Percentiles rank a stretch among this genome's conserved stretches.
These are phyloP conservation scores for Arthroderma sp. DNA, from an alignment of 2,329 filamentous ascomycete genomes.

Conservation along the genomic window DNA sequence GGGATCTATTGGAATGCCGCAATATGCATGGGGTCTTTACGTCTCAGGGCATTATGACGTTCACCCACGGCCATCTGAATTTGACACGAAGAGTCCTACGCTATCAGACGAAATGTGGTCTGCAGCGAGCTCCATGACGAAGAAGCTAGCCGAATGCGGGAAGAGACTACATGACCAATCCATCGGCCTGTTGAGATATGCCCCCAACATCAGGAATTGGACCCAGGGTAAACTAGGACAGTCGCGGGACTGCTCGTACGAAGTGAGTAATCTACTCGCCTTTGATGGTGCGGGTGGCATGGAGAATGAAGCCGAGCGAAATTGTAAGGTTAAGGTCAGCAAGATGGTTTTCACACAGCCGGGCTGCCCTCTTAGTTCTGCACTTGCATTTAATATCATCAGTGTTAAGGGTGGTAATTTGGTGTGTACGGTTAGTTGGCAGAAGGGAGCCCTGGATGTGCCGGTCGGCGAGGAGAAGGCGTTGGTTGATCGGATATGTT, in stretches of 20 bases:
- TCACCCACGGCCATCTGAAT: conserved; percentile 9
- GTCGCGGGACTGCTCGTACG: conserved; percentile 29
- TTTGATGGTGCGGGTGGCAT: conserved; percentile 18
- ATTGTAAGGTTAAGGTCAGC: conserved; percentile 13
- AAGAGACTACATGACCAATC: conserved; percentile 26
- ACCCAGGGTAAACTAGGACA: conserved; percentile 25
- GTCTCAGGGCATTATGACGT: conserved; percentile 19
- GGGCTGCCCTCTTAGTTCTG: conserved; percentile 24
- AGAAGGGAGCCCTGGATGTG: conserved; percentile 29
- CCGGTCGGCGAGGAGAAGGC: conserved; percentile 16
- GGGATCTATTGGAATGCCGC: conserved; percentile 17
- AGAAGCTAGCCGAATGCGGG: conserved; percentile 20
- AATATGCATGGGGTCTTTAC: conserved; percentile 27
- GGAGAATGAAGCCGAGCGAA: no score
- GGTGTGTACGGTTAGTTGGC: conserved; percentile 31
- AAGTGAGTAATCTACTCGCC: conserved; percentile 34
- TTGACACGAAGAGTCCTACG: conserved; percentile 1
- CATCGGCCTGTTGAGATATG: conserved; percentile 32
- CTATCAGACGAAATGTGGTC: conserved; percentile 24
- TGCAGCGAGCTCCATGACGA: conserved; percentile 20
- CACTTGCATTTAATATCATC: conserved; percentile 31
- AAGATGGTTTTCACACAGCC: conserved; percentile 35
- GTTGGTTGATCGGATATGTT: neutral
- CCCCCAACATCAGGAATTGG: conserved; percentile 29
- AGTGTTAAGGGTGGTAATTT: conserved; percentile 28